phyloP scores from a whole-genome alignment of 2,329 filamentous ascomycete species.

The Trichoderma koningii region DNA sequence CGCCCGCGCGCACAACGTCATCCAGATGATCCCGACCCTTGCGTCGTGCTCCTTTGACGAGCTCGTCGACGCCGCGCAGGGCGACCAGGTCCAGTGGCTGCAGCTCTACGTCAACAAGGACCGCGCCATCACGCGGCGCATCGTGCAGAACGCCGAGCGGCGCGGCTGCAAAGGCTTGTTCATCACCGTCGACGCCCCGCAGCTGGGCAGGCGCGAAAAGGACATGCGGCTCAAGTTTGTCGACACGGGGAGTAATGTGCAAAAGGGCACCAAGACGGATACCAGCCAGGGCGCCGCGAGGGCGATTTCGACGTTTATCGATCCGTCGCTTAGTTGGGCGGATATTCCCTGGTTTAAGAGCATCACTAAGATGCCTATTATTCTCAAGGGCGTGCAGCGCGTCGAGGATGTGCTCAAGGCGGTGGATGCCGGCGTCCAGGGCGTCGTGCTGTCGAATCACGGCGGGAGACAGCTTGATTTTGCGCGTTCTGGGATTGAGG shows the following conservation, averaged over 20 bases:
- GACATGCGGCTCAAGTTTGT: conserved; percentile 95
- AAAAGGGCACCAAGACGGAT: conserved; percentile 74
- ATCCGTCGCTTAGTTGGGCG: conserved; percentile 89
- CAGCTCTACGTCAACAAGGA: conserved; percentile 98
- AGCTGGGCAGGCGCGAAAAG: conserved; percentile 92
- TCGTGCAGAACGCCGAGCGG: conserved; percentile 87
- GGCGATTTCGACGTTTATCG: conserved; percentile 95
- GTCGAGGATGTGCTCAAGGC: conserved; percentile 92
- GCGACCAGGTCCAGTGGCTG: conserved; percentile 89
- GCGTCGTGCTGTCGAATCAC: conserved; percentile 93
- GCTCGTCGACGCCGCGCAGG: conserved; percentile 80
- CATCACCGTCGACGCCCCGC: conserved; percentile 96
- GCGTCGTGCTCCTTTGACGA: conserved; percentile 98
- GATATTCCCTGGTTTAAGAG: conserved; percentile 91
- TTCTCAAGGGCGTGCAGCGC: conserved; percentile 94
- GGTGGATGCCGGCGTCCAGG: conserved; percentile 78
- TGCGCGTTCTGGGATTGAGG: conserved; percentile 83
- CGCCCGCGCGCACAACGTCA: conserved; percentile 80
- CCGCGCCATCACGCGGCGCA: conserved; percentile 82
- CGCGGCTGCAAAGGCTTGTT: conserved; percentile 94
- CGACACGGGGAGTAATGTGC: conserved; percentile 80
- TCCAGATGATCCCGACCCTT: conserved; percentile 98
- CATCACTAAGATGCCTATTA: conserved; percentile 91
- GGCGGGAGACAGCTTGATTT: conserved; percentile 93
- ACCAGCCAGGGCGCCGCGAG: conserved; percentile 89